Evolutionary conservation across 768 basidiomycete species (phyloP).

Genomic region (Auricularia auricula-judae): DNA sequence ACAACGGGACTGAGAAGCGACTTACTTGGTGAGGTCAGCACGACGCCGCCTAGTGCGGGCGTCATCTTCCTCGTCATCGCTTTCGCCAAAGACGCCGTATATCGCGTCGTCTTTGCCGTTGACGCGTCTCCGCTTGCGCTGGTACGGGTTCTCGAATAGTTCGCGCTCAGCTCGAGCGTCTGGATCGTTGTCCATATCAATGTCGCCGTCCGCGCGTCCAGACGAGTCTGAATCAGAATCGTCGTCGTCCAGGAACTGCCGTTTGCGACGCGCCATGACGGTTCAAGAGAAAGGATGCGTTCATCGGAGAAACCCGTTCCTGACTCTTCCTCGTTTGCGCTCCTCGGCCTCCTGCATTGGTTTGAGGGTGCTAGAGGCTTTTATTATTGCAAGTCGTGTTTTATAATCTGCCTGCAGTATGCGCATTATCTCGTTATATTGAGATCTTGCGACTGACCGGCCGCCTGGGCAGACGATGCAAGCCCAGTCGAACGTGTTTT

Average conservation of each 20-base stretch:
- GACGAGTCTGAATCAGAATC: conserved; percentile 56
- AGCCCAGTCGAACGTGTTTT: no score
- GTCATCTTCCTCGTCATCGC: conserved; percentile 44
- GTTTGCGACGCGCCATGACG: conserved; percentile 65
- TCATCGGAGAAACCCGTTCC: no score
- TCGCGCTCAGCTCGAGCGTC: conserved; percentile 63
- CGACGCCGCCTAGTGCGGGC: conserved; percentile 15
- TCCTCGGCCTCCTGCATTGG: no score
- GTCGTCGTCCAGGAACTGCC: conserved; percentile 59
- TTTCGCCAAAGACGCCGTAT: conserved; percentile 68
- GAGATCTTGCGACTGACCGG: no score
- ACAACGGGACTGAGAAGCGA: neutral
- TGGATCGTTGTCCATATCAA: conserved; percentile 39
- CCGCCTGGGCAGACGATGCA: no score
- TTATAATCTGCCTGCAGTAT: no score
- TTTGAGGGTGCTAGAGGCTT: no score
- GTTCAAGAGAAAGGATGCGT: no score
- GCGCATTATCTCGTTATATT: no score
- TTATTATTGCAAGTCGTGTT: no score
- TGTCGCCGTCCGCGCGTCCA: conserved; percentile 27
- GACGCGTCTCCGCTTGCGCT: conserved; percentile 48
- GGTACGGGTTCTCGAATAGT: conserved; percentile 68
- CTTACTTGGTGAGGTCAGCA: conserved; percentile 52
- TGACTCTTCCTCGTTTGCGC: no score
- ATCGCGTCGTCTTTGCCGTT: conserved; percentile 59